Conservation (phyloP, 306 rosid genomes). For the Vigna nakashimae region DNA sequence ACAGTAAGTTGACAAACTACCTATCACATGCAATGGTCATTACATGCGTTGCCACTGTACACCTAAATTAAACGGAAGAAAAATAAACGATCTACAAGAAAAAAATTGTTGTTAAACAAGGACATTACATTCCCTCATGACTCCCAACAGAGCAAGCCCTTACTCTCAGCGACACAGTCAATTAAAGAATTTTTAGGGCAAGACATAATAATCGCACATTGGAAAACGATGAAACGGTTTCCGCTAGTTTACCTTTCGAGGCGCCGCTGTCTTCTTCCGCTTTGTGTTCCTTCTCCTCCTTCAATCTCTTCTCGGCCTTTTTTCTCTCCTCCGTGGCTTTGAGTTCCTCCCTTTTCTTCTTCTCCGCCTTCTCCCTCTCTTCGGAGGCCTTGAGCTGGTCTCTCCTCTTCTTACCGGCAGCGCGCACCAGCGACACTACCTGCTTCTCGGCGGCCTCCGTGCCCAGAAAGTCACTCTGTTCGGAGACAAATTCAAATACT, state of each 20-base stretch:
- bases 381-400: constrained; percentile 44
- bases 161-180: background rate
- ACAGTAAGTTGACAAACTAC: background rate
- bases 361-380: constrained; percentile 20
- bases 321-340: constrained; percentile 27
- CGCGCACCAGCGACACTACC: constrained; percentile 48
- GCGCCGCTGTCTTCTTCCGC: constrained; percentile 46
- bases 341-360: constrained; percentile 26
- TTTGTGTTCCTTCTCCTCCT: constrained; percentile 30
- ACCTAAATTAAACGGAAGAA: background rate
- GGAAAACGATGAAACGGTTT: background rate
- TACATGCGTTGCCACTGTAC: background rate
- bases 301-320: constrained; percentile 40
- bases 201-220: background rate
- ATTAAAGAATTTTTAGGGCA: background rate
- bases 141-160: too few species aligned
- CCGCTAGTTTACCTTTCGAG: constrained; percentile 44
- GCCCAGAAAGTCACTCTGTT: constrained; percentile 67
- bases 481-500: constrained; percentile 72
- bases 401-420: constrained; percentile 47
- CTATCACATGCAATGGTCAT: background rate
- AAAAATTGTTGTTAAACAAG: background rate
- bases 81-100: background rate
- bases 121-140: background rate
- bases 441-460: constrained; percentile 58